These are phyloP conservation scores for Colletotrichum ledebouriae DNA, from an alignment of 2,329 filamentous ascomycete species.

Conservation along the genomic window DNA sequence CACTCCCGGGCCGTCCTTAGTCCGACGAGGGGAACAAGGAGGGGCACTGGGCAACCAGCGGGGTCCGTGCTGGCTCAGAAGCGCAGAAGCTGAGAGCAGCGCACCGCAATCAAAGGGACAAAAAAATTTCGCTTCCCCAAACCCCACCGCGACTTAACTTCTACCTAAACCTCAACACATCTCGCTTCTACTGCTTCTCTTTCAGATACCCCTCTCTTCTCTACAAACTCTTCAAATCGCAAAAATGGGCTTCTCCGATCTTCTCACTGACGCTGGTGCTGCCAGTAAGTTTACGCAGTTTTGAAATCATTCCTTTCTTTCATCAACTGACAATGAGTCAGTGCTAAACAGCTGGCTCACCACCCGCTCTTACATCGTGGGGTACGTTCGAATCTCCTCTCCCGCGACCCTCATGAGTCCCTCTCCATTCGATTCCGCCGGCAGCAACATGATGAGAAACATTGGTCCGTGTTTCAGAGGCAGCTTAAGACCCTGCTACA, in stretches of 20 bases:
- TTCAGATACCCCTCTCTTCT: constrained; percentile 46
- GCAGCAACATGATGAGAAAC: constrained; percentile 79
- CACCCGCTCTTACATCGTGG: constrained; percentile 85
- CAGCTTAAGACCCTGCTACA: constrained; percentile 90
- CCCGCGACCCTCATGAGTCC: neutral
- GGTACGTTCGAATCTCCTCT: constrained; percentile 69
- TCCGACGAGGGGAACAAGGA: constrained; percentile 38
- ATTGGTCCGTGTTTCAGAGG: constrained; percentile 97
- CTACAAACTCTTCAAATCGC: constrained; percentile 46
- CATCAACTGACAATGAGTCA: constrained; percentile 54
- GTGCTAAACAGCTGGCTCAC: constrained; percentile 80
- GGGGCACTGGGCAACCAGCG: constrained; percentile 38
- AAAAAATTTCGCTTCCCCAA: constrained; percentile 55
- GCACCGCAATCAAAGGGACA: constrained; percentile 42
- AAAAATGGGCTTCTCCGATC: constrained; percentile 79
- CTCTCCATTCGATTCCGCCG: constrained; percentile 20
- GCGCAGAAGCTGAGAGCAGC: constrained; percentile 36
- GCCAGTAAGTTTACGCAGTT: constrained; percentile 57
- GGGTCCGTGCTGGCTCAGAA: constrained; percentile 39
- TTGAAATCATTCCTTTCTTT: constrained; percentile 43
- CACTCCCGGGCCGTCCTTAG: constrained; percentile 41
- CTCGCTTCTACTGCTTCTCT: constrained; percentile 47
- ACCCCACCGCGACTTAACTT: constrained; percentile 52
- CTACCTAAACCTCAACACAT: constrained; percentile 42
- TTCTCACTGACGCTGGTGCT: constrained; percentile 73